Evolutionary conservation across 2,329 filamentous ascomycete species (phyloP), one percentile per base, ranked within the genome.

Genomic region (Claviceps digitariae): DNA sequence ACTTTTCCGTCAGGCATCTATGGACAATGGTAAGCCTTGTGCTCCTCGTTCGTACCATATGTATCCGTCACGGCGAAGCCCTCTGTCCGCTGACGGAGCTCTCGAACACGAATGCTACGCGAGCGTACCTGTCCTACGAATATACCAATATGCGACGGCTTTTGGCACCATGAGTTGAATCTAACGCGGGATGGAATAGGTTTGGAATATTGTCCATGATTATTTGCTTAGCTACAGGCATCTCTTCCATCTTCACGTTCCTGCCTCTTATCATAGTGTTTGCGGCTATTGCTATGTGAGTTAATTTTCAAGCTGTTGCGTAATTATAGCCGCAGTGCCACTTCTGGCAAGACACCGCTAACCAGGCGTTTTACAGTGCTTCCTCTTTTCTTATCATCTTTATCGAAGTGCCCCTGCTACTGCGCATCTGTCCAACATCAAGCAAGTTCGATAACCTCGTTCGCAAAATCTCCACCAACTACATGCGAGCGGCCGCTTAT

Each of bases 361-460:
- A 52, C 3, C 52, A 5, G 27, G 20, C 17, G 10, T n/a, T n/a
- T 29, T 23, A 9, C 60, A 91, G 87, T 46, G 74, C 78, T 56
- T 89, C 78, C 50, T 78, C 82, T 15, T 81, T 90, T 62, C 63
- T 90, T 61, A 85, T 93, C 64, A 74, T 93, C 65, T 93, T 93
- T 71, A 78, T 91, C 65, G 87, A 98, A 70, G 84, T 98, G 20
- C 93, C 93, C 29, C 84, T 97, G 55, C 86, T 98, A 54, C 84
- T 98, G 57, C 87, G 93, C 71, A 96, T 98, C 74, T 98, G 93
- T 75, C 93, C 93, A 55, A 98, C 93, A 6, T 97, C 91, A 15
- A 71, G 84, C 58, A 83, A 80, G 59, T 98, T 98, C 73, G 93
- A 98, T 69, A 75, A 73, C 60, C 84, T 90, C 67, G 91, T 98